Conservation (phyloP, 208 protist genomes). For the Acanthamoeba castellanii region DNA sequence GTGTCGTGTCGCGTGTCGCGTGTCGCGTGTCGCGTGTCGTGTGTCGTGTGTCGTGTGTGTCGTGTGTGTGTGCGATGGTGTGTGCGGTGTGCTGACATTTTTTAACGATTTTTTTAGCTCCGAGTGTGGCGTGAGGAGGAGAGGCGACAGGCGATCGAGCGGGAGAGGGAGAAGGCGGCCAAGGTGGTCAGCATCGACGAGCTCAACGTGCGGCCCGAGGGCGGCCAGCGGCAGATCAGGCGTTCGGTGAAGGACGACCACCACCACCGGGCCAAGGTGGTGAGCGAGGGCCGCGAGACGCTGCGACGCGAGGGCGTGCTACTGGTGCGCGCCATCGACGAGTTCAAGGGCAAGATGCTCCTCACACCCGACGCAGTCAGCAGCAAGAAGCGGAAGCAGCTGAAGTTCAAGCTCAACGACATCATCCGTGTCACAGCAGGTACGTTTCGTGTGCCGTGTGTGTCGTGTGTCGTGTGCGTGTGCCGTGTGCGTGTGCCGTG, state of each 20-base stretch:
- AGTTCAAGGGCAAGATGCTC: constrained; percentile 21
- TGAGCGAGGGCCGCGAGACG: neutral
- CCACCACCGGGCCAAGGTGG: neutral
- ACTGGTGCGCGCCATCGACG: neutral
- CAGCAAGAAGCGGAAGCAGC: constrained; percentile 17
- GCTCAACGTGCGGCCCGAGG: constrained; percentile 47
- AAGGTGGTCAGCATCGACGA: constrained; percentile 9
- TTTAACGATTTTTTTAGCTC: neutral
- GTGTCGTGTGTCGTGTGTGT: no score
- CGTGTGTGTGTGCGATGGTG: no score
- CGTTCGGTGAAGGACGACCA: neutral
- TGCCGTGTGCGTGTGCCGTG: no score
- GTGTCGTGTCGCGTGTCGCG: no score
- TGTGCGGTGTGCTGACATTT: neutral
- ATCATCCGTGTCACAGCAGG: constrained; percentile 1
- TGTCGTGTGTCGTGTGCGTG: no score
- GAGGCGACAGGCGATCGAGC: neutral
- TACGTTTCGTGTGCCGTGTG: no score
- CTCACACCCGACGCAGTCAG: neutral
- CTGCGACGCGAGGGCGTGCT: constrained; percentile 1
- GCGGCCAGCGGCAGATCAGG: neutral
- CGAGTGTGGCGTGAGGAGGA: constrained; percentile 24
- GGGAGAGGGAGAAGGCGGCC: neutral
- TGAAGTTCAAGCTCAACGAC: constrained; percentile 60
- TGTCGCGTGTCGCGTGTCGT: no score